Percentiles rank a stretch among this genome's conserved stretches.
Conservation (phyloP, 139 green algal species). For the Mesostigma viride region DNA sequence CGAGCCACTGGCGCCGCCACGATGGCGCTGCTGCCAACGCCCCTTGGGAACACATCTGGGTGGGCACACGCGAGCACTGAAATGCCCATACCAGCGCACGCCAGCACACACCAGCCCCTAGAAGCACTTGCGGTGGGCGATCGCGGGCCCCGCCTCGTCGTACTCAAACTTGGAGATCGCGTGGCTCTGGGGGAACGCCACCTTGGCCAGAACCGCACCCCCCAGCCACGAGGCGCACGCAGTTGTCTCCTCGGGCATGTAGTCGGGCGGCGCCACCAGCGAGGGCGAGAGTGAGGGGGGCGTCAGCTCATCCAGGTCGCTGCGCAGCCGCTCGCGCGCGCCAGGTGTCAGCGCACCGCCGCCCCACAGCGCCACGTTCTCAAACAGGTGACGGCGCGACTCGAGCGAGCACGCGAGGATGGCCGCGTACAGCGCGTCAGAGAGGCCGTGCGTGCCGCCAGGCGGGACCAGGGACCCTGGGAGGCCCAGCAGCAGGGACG, state of each 20-base stretch:
- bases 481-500: constrained; percentile 36
- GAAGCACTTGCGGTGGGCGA: constrained; percentile 55
- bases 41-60: too few relatives aligned
- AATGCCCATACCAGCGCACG: too few relatives aligned
- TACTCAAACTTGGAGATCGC: constrained; percentile 74
- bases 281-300: constrained; percentile 19
- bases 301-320: not conserved
- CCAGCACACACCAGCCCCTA: constrained; percentile 5
- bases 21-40: too few relatives aligned
- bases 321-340: constrained; percentile 8
- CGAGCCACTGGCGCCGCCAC: too few relatives aligned
- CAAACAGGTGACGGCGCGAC: constrained; percentile 28
- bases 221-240: constrained; percentile 63
- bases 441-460: constrained; percentile 31
- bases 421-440: constrained; percentile 22
- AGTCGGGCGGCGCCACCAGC: constrained; percentile 44
- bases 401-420: constrained; percentile 10
- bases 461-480: constrained; percentile 46
- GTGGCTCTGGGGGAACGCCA: constrained; percentile 57
- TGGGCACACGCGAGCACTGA: too few relatives aligned
- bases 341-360: constrained; percentile 22
- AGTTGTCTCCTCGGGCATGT: constrained; percentile 55
- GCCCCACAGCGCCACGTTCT: constrained; percentile 42
- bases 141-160: constrained; percentile 59
- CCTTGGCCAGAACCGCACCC: constrained; percentile 68